phyloP scores from a whole-genome alignment of 139 green algal genomes.

The Deuterostichococcus epilithicus region DNA sequence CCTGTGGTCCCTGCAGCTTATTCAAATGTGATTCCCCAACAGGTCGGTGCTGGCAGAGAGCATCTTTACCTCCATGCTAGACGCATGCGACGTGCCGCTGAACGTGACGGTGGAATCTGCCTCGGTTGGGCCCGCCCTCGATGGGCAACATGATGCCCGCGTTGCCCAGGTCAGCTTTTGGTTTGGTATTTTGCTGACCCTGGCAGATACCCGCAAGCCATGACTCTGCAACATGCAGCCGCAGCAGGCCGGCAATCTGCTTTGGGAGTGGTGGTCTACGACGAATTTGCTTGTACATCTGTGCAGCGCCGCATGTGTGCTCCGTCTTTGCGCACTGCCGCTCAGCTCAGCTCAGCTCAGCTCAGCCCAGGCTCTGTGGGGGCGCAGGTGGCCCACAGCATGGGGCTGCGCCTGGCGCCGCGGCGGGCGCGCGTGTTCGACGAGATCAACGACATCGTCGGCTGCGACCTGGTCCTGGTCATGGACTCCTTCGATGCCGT shows the following conservation, averaged over 20 bases:
- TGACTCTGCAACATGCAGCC: no score
- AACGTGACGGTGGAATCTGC: constrained; percentile 27
- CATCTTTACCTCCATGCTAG: constrained; percentile 28
- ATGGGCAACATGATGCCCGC: constrained; percentile 15
- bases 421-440: constrained; percentile 31
- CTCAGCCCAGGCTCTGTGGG: neutral
- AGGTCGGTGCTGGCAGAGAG: constrained; percentile 37
- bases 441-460: constrained; percentile 43
- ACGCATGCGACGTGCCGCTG: neutral
- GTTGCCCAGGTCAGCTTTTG: constrained; percentile 15
- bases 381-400: neutral
- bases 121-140: constrained; percentile 24
- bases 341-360: no score
- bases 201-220: neutral
- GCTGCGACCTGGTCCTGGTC: constrained; percentile 53
- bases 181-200: neutral
- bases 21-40: no score
- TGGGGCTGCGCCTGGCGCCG: constrained; percentile 10
- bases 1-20: no score
- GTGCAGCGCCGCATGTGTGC: no score
- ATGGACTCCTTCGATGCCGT: constrained; percentile 53
- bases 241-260: no score
- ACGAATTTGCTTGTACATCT: constrained; percentile 4
- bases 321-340: no score
- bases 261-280: neutral